phyloP scores from a whole-genome alignment of 2,329 filamentous ascomycete species.

The Exophiala phaeomuriformis region DNA sequence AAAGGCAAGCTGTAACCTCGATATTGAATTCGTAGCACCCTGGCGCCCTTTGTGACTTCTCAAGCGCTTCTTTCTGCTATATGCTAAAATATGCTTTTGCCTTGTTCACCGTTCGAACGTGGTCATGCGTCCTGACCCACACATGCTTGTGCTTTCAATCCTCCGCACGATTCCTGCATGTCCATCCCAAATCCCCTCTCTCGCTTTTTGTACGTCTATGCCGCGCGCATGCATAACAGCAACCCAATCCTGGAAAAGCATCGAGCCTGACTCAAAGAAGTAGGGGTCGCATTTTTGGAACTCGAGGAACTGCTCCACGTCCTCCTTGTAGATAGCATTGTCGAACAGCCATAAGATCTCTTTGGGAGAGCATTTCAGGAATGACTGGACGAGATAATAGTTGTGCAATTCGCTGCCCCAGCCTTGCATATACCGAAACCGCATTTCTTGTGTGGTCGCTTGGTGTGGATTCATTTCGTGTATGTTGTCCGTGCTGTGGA shows the following conservation, averaged over 20 bases:
- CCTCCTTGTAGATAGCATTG: constrained; percentile 48
- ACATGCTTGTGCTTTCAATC: too few species aligned
- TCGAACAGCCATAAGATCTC: constrained; percentile 54
- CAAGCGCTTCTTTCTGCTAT: too few species aligned
- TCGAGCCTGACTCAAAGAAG: constrained; percentile 59
- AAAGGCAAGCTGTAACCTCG: too few species aligned
- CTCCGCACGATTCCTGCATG: constrained; percentile 10
- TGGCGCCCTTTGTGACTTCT: too few species aligned
- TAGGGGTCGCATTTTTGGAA: constrained; percentile 45
- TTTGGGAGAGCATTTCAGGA: constrained; percentile 56
- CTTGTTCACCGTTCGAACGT: too few species aligned
- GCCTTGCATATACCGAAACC: constrained; percentile 45
- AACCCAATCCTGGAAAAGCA: constrained; percentile 52
- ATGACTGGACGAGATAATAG: constrained; percentile 58
- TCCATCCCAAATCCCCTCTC: constrained; percentile 20
- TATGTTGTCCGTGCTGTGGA: constrained; percentile 16
- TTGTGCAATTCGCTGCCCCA: constrained; percentile 59
- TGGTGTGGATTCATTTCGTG: constrained; percentile 10
- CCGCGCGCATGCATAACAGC: constrained; percentile 52
- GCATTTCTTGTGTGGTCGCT: constrained; percentile 37
- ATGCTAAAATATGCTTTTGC: too few species aligned
- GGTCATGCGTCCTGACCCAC: too few species aligned
- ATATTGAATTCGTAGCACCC: too few species aligned
- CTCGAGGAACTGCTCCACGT: constrained; percentile 50
- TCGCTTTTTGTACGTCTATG: constrained; percentile 40